Evolutionary conservation across 345 rosid species (phyloP), one percentile per base, ranked within the genome.

Genomic region (Brassica cretica): DNA sequence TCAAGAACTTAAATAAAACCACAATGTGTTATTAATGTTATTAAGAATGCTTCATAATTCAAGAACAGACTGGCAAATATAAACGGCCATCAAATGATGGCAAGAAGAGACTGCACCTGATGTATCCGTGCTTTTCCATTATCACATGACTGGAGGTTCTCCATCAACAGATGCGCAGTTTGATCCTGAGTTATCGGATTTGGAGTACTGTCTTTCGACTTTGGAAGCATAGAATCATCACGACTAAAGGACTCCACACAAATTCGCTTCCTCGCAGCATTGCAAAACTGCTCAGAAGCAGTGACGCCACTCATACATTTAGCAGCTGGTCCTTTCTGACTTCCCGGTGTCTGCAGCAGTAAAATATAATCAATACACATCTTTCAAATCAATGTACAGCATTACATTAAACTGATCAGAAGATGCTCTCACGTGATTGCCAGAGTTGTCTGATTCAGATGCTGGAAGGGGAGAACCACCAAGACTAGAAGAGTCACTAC

Each of bases 41-140:
- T 5, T 15, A 39, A 27, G 32, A 64, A 53, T 24, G 70, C 56
- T 30, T 76, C 27, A n/a, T 10, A 32, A 15, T 33, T 70, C 15
- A 70, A 6, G 56, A 76, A 21, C 24, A 46, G 14, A 9, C 37
- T 16, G 51, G 59, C 29, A 19, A 72, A 66, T 29, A 7, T 8
- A 37, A 64, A 78, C n/a, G 60, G 3, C 14, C 19, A 33, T 27
- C 29, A 27, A 27, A 27, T 27, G 29, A 27, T 27, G 29, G 29
- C 15, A 71, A 65, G 39, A 78, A 68, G 63, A 58, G 24, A 66
- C 49, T 33, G 73, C 4, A 78, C 82, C 82, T 78, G 58, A 46
- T 59, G 77, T 58, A 58, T 72, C 55, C 66, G 39, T 56, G 71
- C 49, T 49, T 86, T 88, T 64, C 79, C 92, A 70, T 71, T 78